A percentile compares a stretch with the other conserved stretches of the same genome.
phyloP scores from a whole-genome alignment of 495 filamentous ascomycete species.

The Hypoxylon subgilvum region DNA sequence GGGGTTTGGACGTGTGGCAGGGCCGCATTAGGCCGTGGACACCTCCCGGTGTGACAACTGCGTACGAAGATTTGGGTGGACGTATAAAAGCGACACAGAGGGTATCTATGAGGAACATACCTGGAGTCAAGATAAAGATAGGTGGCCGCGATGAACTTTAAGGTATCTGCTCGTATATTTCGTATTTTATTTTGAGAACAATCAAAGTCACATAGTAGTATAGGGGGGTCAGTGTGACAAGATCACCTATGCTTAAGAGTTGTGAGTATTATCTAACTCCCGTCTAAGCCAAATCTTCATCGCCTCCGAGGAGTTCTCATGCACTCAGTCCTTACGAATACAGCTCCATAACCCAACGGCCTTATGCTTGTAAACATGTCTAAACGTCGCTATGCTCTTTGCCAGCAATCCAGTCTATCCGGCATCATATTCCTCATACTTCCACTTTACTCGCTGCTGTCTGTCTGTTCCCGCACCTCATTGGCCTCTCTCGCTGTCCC shows the following conservation, averaged over 20 bases:
- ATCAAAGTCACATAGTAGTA: neutral
- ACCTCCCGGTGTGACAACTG: slow-evolving; percentile 39
- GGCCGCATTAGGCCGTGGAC: slow-evolving; percentile 44
- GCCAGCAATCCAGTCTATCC: neutral
- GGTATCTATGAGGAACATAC: slow-evolving; percentile 33
- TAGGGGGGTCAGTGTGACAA: no score
- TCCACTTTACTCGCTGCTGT: no score
- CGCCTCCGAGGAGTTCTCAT: neutral
- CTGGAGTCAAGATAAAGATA: slow-evolving; percentile 41
- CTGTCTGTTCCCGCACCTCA: neutral
- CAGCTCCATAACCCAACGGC: neutral
- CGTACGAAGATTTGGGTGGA: slow-evolving; percentile 33
- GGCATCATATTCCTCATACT: neutral
- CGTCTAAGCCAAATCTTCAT: neutral
- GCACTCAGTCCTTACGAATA: slow-evolving; percentile 1
- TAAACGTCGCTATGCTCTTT: neutral
- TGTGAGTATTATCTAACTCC: slow-evolving; percentile 13
- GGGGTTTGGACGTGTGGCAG: slow-evolving; percentile 44
- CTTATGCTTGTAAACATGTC: slow-evolving; percentile 5
- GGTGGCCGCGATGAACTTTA: slow-evolving; percentile 42
- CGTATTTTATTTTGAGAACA: no score
- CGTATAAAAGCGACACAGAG: slow-evolving; percentile 33
- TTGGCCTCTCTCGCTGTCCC: neutral
- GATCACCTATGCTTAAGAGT: slow-evolving; percentile 7
- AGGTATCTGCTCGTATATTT: no score